phyloP scores from a whole-genome alignment of 1,139 yeast genomes.

The Hanseniaspora sp. region DNA sequence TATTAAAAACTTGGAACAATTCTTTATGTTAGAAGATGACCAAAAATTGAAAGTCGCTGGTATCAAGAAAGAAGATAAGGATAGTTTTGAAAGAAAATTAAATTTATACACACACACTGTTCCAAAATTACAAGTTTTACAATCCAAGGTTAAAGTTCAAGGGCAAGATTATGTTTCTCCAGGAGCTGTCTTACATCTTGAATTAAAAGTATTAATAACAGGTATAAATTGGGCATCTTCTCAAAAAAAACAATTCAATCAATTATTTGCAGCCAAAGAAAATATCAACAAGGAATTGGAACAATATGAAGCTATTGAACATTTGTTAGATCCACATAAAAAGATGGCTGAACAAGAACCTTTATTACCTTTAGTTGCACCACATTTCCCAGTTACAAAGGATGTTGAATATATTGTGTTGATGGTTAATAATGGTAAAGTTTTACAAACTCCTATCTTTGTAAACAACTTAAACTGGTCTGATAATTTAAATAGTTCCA shows the following conservation, averaged over 20 bases:
- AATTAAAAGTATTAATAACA: slow-evolving; percentile 48
- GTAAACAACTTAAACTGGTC: slow-evolving; percentile 35
- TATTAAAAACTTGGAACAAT: slow-evolving; percentile 49
- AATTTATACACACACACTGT: slow-evolving; percentile 51
- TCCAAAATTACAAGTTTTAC: slow-evolving; percentile 59
- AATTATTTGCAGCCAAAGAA: slow-evolving; percentile 30
- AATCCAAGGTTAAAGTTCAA: slow-evolving; percentile 72
- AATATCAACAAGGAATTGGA: slow-evolving; percentile 26
- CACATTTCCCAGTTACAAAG: slow-evolving; percentile 56
- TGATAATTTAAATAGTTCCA: slow-evolving; percentile 8
- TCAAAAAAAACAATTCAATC: slow-evolving; percentile 42
- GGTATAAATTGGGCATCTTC: slow-evolving; percentile 41
- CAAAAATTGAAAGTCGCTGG: slow-evolving; percentile 51
- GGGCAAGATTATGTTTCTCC: slow-evolving; percentile 78
- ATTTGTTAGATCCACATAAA: slow-evolving; percentile 59
- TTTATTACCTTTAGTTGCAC: slow-evolving; percentile 56
- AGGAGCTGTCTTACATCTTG: slow-evolving; percentile 58
- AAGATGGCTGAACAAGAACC: slow-evolving; percentile 54
- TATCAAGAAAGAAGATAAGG: slow-evolving; percentile 30
- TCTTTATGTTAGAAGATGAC: slow-evolving; percentile 46
- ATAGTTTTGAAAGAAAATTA: slow-evolving; percentile 39
- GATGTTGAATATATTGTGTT: slow-evolving; percentile 57
- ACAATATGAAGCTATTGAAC: slow-evolving; percentile 50
- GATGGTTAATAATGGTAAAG: slow-evolving; percentile 57
- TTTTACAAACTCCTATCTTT: slow-evolving; percentile 52